Conservation (phyloP, 148 eudicot species). For the Fagopyrum homotropicum region DNA sequence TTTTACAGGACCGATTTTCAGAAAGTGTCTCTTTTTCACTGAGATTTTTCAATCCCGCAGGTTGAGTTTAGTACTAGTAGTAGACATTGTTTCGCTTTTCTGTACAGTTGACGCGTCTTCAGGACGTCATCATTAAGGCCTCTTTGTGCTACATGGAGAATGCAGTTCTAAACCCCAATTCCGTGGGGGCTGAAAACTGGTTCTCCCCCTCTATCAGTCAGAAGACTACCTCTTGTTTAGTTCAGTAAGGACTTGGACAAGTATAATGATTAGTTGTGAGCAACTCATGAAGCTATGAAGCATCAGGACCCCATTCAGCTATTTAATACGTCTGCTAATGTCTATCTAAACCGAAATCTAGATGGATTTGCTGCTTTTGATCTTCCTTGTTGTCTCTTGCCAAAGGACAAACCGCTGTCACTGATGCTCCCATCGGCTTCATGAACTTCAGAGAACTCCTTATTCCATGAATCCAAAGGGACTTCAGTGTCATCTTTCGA, state of each 20-base stretch:
- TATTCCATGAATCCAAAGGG: constrained; percentile 59
- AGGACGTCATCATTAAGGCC: neutral
- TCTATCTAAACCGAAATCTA: neutral
- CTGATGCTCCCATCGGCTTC: constrained; percentile 71
- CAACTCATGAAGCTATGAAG: neutral
- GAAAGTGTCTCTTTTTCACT: neutral
- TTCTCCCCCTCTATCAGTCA: constrained; percentile 1
- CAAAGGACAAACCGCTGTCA: constrained; percentile 66
- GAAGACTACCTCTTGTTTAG: neutral
- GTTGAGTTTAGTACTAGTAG: neutral
- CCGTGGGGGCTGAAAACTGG: neutral
- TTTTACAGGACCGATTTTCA: neutral
- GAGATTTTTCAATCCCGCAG: neutral
- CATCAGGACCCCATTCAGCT: neutral
- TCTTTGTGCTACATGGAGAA: neutral
- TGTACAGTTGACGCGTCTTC: neutral
- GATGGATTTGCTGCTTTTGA: neutral
- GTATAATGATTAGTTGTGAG: neutral
- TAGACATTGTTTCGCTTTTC: neutral
- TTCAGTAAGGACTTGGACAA: neutral
- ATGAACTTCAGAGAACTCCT: constrained; percentile 57
- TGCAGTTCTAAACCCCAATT: neutral
- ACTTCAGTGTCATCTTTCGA: constrained; percentile 76
- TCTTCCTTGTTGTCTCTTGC: constrained; percentile 30
- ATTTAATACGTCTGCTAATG: neutral